Percentiles rank a stretch among this genome's conserved stretches.
These are phyloP conservation scores for Bolboschoenoplectus hybrid DNA, from an alignment of 202 grass and related monocot species.

Conservation along the genomic window DNA sequence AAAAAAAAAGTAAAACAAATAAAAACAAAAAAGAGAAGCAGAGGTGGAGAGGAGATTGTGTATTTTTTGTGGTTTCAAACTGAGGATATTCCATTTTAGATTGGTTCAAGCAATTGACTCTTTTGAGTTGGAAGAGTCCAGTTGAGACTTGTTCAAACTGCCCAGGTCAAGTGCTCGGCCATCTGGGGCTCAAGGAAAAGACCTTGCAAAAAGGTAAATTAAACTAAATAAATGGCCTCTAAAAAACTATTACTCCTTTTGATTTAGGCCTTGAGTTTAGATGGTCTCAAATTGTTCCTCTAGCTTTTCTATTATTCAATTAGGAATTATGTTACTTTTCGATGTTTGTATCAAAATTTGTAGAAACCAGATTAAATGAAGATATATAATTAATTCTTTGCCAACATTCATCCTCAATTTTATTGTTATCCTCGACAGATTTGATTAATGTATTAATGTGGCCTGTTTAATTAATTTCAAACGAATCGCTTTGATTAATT, in stretches of 20 bases:
- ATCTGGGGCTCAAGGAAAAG: neutral
- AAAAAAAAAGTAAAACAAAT: neutral
- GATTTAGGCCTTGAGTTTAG: neutral
- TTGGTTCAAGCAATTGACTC: neutral
- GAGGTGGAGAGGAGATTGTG: neutral
- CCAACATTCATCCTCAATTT: neutral
- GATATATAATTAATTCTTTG: neutral
- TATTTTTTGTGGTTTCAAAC: neutral
- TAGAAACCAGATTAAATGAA: too few species aligned
- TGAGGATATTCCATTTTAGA: conserved; percentile 19
- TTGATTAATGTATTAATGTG: too few species aligned
- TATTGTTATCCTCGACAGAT: neutral
- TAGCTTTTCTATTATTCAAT: neutral
- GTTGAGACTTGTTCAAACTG: conserved; percentile 17
- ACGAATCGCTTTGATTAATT: neutral
- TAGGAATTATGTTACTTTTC: neutral
- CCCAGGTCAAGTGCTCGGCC: neutral
- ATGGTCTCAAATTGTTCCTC: neutral
- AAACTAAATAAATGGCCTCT: neutral
- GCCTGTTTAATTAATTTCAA: neutral
- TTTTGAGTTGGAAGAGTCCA: neutral
- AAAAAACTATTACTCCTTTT: neutral
- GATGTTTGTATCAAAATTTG: neutral
- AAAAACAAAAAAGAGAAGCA: neutral
- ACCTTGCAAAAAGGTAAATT: neutral